These are phyloP conservation scores for Lasiosphaeris hirsuta DNA, from an alignment of 495 filamentous ascomycete genomes.

Conservation along the genomic window DNA sequence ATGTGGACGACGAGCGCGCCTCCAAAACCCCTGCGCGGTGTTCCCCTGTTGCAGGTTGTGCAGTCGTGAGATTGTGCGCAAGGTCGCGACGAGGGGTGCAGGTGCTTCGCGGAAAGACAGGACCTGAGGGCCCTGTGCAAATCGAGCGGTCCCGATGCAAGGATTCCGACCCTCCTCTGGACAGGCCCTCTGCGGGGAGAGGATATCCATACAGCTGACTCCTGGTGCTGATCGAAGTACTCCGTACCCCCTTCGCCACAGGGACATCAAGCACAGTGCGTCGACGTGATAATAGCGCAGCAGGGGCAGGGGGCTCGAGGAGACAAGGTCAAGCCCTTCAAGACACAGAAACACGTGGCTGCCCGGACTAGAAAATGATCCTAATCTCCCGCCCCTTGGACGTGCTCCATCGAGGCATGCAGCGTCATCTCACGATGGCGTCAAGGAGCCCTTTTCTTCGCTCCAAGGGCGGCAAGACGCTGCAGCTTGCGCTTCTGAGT, in stretches of 20 bases:
- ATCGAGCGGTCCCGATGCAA: background rate
- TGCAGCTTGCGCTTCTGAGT: slow-evolving; percentile 5
- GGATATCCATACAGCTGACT: too few species aligned
- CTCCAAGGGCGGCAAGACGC: slow-evolving; percentile 4
- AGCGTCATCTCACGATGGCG: slow-evolving; percentile 18
- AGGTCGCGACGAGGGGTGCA: too few species aligned
- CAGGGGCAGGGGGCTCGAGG: slow-evolving; percentile 9
- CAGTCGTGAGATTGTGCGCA: too few species aligned
- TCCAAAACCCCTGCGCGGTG: too few species aligned
- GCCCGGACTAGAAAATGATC: slow-evolving; percentile 37
- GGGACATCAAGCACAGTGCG: slow-evolving; percentile 7
- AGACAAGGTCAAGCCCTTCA: background rate
- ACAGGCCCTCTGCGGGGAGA: background rate
- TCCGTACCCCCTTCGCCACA: background rate
- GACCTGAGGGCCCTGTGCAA: too few species aligned
- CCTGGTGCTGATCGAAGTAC: too few species aligned
- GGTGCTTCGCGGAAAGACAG: too few species aligned
- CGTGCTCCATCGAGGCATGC: slow-evolving; percentile 14
- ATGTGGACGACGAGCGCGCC: too few species aligned
- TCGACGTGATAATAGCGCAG: slow-evolving; percentile 11
- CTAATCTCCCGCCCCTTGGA: slow-evolving; percentile 35
- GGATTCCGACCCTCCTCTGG: background rate
- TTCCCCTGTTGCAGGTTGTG: too few species aligned
- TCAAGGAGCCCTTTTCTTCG: slow-evolving; percentile 3
- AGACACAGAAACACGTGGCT: slow-evolving; percentile 37